phyloP scores from a whole-genome alignment of 768 basidiomycete genomes.

The Chalciporus sphaerocephalus region DNA sequence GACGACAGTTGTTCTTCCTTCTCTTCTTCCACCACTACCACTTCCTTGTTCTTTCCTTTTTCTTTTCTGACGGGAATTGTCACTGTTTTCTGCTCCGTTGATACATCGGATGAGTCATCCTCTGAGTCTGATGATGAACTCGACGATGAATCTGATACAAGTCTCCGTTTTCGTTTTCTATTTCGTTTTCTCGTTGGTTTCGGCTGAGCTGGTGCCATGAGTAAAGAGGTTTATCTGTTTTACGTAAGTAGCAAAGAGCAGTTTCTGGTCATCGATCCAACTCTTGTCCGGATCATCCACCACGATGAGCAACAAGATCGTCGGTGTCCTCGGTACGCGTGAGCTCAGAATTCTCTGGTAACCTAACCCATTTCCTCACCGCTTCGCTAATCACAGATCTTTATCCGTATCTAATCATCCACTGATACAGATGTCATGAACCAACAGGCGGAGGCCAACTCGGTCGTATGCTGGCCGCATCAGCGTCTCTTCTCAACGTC shows the following conservation, averaged over 20 bases:
- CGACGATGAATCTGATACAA: conserved; percentile 40
- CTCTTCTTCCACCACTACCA: conserved; percentile 1
- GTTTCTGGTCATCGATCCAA: background rate
- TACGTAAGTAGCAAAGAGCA: background rate
- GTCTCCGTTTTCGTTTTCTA: conserved; percentile 53
- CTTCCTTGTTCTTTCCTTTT: conserved; percentile 2
- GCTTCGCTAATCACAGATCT: conserved; percentile 6
- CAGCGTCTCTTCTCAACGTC: conserved; percentile 84
- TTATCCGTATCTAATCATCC: background rate
- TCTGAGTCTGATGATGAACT: conserved; percentile 28
- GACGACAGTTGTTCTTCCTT: conserved; percentile 9
- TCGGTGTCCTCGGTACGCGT: conserved; percentile 32
- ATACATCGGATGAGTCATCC: conserved; percentile 15
- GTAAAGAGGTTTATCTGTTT: background rate
- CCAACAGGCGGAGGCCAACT: conserved; percentile 88
- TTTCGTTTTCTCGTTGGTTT: conserved; percentile 41
- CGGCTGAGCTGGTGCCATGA: conserved; percentile 28
- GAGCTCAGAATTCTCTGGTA: conserved; percentile 2
- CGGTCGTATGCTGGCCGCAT: conserved; percentile 91
- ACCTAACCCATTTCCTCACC: conserved; percentile 5
- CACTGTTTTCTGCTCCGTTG: conserved; percentile 7
- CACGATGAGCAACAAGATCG: conserved; percentile 24
- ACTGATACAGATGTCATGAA: background rate
- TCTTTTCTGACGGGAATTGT: conserved; percentile 5
- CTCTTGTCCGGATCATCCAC: background rate